A percentile compares a stretch with the other conserved stretches of the same genome.
phyloP scores from a whole-genome alignment of 805 yeast species.

The Candida parachauliodes region DNA sequence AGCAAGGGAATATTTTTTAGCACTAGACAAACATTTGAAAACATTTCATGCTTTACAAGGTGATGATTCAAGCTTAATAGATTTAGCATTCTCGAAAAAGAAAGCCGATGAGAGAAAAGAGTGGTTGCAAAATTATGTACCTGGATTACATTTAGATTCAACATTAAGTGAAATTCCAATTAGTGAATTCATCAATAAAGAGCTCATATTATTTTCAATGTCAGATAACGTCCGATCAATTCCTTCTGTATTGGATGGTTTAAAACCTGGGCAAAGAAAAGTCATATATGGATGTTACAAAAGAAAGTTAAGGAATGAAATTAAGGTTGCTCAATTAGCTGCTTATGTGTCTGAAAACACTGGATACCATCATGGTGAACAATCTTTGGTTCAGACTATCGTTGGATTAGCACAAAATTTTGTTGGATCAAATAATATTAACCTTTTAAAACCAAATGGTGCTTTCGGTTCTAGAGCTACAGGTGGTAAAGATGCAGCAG shows the following conservation, averaged over 20 bases:
- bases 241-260: constrained; percentile 91
- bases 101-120: constrained; percentile 97
- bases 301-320: constrained; percentile 69
- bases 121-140: constrained; percentile 87
- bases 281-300: constrained; percentile 85
- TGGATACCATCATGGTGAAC: constrained; percentile 95
- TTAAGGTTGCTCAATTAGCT: constrained; percentile 86
- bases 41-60: constrained; percentile 77
- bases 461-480: constrained; percentile 93
- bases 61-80: constrained; percentile 74
- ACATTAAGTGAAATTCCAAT: constrained; percentile 75
- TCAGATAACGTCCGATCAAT: constrained; percentile 95
- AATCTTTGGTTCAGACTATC: constrained; percentile 81
- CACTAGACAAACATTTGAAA: constrained; percentile 81
- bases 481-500: constrained; percentile 99
- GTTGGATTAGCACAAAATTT: constrained; percentile 93
- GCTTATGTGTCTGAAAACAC: constrained; percentile 88
- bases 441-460: constrained; percentile 85
- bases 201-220: constrained; percentile 89
- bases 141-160: constrained; percentile 91
- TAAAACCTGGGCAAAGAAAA: constrained; percentile 96
- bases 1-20: constrained; percentile 82
- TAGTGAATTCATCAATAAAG: constrained; percentile 91
- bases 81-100: constrained; percentile 89
- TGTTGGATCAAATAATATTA: constrained; percentile 87